phyloP scores from a whole-genome alignment of 106 monocot genomes.

The Ottelia alismoides region DNA sequence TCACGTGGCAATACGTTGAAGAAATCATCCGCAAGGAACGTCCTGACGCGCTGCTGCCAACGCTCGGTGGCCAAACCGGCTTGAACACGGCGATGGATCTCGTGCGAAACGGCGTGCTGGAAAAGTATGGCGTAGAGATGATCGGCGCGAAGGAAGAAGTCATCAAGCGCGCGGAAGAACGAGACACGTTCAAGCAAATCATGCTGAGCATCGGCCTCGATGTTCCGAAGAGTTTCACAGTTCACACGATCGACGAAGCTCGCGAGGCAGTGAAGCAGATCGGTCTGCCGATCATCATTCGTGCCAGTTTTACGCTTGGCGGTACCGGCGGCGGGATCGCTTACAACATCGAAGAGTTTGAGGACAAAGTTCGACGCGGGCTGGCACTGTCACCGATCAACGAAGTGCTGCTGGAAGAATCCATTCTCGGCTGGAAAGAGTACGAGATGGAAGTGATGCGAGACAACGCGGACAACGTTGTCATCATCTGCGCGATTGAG shows the following conservation, averaged over 20 bases:
- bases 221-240: too few relatives aligned
- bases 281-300: too few relatives aligned
- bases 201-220: constrained; percentile 72
- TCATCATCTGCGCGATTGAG: constrained; percentile 81
- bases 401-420: too few relatives aligned
- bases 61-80: too few relatives aligned
- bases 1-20: too few relatives aligned
- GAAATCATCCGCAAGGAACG: too few relatives aligned
- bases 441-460: constrained; percentile 7
- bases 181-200: constrained; percentile 33
- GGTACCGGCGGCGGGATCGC: constrained; percentile 40
- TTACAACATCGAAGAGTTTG: neutral
- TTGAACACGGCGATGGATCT: too few relatives aligned
- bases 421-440: neutral
- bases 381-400: too few relatives aligned
- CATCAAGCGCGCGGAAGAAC: neutral
- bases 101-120: constrained; percentile 29
- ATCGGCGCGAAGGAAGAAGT: constrained; percentile 53
- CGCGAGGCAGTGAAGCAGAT: constrained; percentile 32
- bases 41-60: too few relatives aligned
- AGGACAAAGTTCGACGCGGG: too few relatives aligned
- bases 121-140: too few relatives aligned
- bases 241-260: constrained; percentile 50
- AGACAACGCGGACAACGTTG: constrained; percentile 70
- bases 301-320: constrained; percentile 67